Conservation (phyloP, 495 filamentous ascomycete genomes). For the Thermochaetoides thermophila region DNA sequence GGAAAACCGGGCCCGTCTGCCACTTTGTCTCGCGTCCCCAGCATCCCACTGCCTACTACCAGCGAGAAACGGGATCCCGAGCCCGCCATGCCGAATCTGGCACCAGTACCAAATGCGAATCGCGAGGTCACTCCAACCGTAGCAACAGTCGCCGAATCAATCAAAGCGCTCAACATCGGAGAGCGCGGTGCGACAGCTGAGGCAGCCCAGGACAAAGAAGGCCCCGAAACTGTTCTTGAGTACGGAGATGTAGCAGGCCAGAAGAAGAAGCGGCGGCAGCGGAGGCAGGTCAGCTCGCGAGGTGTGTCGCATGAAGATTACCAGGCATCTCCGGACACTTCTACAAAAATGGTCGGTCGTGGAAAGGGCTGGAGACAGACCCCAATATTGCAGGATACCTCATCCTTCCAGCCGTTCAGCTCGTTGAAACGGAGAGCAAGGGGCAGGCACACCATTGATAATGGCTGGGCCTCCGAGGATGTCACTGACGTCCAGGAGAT, state of each 20-base stretch:
- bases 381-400: conserved; percentile 52
- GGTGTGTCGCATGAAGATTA: conserved; percentile 7
- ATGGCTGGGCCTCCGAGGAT: conserved; percentile 93
- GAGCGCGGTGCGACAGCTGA: conserved; percentile 1
- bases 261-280: conserved; percentile 15
- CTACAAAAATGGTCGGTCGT: conserved; percentile 19
- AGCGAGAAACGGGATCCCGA: conserved; percentile 24
- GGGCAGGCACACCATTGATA: conserved; percentile 44
- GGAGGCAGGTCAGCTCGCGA: conserved; percentile 9
- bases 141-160: background rate
- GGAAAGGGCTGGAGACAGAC: conserved; percentile 73
- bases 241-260: conserved; percentile 6
- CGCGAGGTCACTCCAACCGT: conserved; percentile 7
- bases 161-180: conserved; percentile 3
- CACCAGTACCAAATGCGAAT: conserved; percentile 1
- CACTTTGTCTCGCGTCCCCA: conserved; percentile 1
- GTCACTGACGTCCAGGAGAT: conserved; percentile 92
- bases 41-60: conserved; percentile 16
- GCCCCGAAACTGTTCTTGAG: conserved; percentile 3
- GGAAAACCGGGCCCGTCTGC: conserved; percentile 20
- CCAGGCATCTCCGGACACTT: conserved; percentile 10
- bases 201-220: conserved; percentile 13
- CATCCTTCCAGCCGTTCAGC: conserved; percentile 40
- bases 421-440: conserved; percentile 37
- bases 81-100: conserved; percentile 3